phyloP scores from a whole-genome alignment of 306 rosid genomes.

The Quillaja saponaria region DNA sequence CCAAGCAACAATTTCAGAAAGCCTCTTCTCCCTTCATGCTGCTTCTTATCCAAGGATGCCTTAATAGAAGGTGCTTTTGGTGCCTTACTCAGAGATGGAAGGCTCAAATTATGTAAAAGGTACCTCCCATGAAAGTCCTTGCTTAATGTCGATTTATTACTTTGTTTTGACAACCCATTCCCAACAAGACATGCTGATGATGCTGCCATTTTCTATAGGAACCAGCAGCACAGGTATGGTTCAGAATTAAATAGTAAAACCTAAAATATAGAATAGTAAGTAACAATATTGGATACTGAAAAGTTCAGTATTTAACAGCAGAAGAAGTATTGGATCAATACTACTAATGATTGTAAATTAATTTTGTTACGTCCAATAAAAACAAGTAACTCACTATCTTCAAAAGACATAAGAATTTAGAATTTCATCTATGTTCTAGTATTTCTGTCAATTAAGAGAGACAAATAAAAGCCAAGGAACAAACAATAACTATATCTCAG shows the following conservation, averaged over 20 bases:
- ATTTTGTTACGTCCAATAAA: constrained; percentile 8
- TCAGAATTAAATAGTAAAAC: not conserved
- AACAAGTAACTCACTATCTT: not conserved
- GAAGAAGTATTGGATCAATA: constrained; percentile 3
- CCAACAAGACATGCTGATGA: constrained; percentile 83
- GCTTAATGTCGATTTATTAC: constrained; percentile 48
- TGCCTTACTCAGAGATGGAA: constrained; percentile 43
- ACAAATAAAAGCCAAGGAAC: not conserved
- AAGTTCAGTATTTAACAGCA: constrained; percentile 7
- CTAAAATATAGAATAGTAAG: constrained; percentile 9
- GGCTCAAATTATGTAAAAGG: constrained; percentile 40
- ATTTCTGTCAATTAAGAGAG: constrained; percentile 5
- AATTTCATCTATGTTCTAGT: not conserved
- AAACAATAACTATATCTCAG: constrained; percentile 7
- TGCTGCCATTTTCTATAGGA: constrained; percentile 62
- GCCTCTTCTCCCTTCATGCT: constrained; percentile 74
- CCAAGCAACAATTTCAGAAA: constrained; percentile 74
- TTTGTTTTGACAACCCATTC: constrained; percentile 51
- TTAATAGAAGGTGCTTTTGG: constrained; percentile 42
- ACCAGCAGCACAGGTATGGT: not conserved
- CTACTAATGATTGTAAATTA: constrained; percentile 7
- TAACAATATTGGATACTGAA: not conserved
- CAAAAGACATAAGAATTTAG: not conserved
- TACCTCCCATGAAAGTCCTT: constrained; percentile 58
- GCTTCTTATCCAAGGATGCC: constrained; percentile 60